Conservation (phyloP, 2,329 filamentous ascomycete species). For the Daldinia sp. region DNA sequence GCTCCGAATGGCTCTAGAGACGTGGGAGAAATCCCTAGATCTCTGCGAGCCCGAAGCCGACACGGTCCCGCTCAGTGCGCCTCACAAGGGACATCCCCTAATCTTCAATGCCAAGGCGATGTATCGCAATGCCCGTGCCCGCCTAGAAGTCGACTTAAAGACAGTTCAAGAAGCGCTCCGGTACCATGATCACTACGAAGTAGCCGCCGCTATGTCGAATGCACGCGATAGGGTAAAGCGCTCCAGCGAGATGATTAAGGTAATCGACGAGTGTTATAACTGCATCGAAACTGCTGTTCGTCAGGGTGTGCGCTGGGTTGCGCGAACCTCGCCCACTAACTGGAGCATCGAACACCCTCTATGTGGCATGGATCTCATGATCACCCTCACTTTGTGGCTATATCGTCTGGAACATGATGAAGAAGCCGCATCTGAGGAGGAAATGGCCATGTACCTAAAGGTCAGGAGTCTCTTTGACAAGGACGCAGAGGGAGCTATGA, state of each 20-base stretch:
- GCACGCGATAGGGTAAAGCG: conserved; percentile 94
- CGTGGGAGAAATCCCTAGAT: conserved; percentile 97
- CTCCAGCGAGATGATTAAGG: conserved; percentile 96
- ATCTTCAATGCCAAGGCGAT: conserved; percentile 99
- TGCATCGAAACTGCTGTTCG: conserved; percentile 95
- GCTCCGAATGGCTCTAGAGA: conserved; percentile 91
- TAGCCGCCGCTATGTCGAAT: conserved; percentile 94
- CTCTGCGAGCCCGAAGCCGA: conserved; percentile 91
- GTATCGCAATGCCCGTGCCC: conserved; percentile 91
- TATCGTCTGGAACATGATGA: conserved; percentile 99
- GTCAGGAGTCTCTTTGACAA: conserved; percentile 89
- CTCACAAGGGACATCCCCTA: conserved; percentile 93
- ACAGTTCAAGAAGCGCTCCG: conserved; percentile 94
- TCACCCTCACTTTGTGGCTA: conserved; percentile 96
- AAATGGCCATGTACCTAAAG: conserved; percentile 91
- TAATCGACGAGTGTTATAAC: conserved; percentile 96
- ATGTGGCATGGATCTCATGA: conserved; percentile 95
- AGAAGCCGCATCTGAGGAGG: conserved; percentile 84
- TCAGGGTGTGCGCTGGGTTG: conserved; percentile 96
- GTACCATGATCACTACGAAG: conserved; percentile 97
- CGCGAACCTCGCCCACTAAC: conserved; percentile 96
- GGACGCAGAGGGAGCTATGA: conserved; percentile 83
- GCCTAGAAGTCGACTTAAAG: conserved; percentile 94
- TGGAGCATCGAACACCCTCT: conserved; percentile 99
- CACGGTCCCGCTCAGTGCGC: conserved; percentile 87